phyloP scores from a whole-genome alignment of 2,329 filamentous ascomycete genomes.

The Botrytis pseudocinerea region DNA sequence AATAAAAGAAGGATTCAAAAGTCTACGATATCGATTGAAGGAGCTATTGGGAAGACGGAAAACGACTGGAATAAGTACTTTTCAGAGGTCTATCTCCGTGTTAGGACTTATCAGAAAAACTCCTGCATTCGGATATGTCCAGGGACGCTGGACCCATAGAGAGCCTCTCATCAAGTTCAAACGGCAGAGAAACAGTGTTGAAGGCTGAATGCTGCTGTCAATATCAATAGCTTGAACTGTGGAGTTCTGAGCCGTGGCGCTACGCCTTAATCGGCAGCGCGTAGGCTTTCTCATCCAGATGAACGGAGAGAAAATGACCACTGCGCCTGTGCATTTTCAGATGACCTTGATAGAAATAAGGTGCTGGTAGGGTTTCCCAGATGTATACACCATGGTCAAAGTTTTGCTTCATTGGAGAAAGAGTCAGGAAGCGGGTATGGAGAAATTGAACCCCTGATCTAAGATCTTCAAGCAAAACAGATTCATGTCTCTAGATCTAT shows the following conservation, averaged over 20 bases:
- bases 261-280: background rate
- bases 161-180: background rate
- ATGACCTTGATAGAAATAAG: background rate
- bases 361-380: background rate
- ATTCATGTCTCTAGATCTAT: slow-evolving; percentile 6
- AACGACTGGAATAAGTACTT: background rate
- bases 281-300: background rate
- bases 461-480: background rate
- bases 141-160: background rate
- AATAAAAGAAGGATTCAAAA: slow-evolving; percentile 15
- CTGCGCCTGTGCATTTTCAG: background rate
- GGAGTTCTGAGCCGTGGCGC: background rate
- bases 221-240: background rate
- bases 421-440: background rate
- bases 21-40: background rate
- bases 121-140: background rate
- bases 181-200: background rate
- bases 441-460: background rate
- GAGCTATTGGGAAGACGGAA: background rate
- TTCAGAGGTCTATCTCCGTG: background rate
- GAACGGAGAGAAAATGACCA: background rate
- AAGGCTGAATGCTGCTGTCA: slow-evolving; percentile 10
- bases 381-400: background rate
- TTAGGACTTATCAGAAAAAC: background rate
- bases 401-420: slow-evolving; percentile 1